A percentile compares a stretch with the other conserved stretches of the same genome.
Conservation (phyloP, 257 asterid species). For the Hygrophila difformis region DNA sequence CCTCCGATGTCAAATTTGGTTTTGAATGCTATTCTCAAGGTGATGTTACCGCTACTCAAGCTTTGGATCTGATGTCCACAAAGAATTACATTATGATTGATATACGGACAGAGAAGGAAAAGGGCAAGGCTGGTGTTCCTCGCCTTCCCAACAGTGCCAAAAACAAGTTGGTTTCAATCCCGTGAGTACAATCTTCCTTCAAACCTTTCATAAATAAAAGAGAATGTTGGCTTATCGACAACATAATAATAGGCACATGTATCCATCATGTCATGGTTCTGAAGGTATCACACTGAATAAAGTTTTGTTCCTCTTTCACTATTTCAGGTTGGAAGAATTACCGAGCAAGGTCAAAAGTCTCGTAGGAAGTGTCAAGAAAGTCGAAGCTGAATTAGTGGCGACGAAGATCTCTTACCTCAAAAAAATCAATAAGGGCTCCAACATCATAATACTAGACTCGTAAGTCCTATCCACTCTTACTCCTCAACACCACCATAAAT, state of each 20-base stretch:
- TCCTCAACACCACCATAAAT: not conserved
- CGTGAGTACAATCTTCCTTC: too few species aligned
- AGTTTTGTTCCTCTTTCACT: too few species aligned
- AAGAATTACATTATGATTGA: conserved; percentile 78
- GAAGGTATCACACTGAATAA: too few species aligned
- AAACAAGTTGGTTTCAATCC: conserved; percentile 62
- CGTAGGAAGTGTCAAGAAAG: conserved; percentile 66
- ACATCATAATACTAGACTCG: conserved; percentile 84
- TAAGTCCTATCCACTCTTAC: conserved; percentile 27
- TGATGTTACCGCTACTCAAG: conserved; percentile 75
- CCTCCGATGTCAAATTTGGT: conserved; percentile 9
- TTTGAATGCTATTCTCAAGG: conserved; percentile 35
- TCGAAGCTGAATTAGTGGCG: conserved; percentile 88
- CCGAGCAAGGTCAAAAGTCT: conserved; percentile 63
- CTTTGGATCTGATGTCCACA: conserved; percentile 71
- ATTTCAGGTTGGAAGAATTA: conserved; percentile 84
- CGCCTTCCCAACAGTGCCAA: conserved; percentile 81
- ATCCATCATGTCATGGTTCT: too few species aligned
- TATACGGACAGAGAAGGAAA: conserved; percentile 91
- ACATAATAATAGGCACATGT: too few species aligned
- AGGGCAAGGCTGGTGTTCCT: conserved; percentile 77
- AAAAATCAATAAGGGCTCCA: conserved; percentile 70
- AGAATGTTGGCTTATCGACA: too few species aligned
- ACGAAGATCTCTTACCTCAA: conserved; percentile 83
- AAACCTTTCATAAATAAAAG: too few species aligned